A percentile compares a stretch with the other conserved stretches of the same genome.
phyloP scores from a whole-genome alignment of 2,329 filamentous ascomycete species.

The Thelonectria rubi region DNA sequence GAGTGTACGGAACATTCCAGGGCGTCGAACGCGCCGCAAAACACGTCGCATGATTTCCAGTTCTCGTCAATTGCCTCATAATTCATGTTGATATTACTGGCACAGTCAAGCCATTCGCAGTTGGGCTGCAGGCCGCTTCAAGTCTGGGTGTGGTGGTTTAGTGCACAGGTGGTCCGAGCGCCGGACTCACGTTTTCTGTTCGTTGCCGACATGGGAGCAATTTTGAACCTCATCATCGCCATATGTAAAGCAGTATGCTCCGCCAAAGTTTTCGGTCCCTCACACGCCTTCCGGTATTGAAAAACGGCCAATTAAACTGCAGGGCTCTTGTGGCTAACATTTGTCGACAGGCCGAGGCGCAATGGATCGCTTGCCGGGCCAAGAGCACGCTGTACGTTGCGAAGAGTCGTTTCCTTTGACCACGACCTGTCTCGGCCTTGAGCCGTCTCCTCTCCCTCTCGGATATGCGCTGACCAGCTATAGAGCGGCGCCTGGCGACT shows the following conservation, averaged over 20 bases:
- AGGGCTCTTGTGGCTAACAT: constrained; percentile 20
- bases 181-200: constrained; percentile 33
- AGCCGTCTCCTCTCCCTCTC: neutral
- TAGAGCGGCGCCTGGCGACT: constrained; percentile 33
- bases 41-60: too few relatives aligned
- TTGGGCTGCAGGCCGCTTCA: too few relatives aligned
- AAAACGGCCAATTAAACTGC: neutral
- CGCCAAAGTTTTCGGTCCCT: constrained; percentile 41
- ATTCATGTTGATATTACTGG: neutral
- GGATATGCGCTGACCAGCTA: constrained; percentile 4
- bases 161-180: constrained; percentile 34
- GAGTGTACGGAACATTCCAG: too few relatives aligned
- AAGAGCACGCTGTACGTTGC: constrained; percentile 42
- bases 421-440: neutral
- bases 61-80: too few relatives aligned
- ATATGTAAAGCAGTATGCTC: constrained; percentile 43
- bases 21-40: too few relatives aligned
- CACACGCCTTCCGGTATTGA: constrained; percentile 38
- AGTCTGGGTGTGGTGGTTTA: neutral
- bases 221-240: constrained; percentile 37
- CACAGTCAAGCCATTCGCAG: too few relatives aligned
- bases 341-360: constrained; percentile 30
- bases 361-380: constrained; percentile 39
- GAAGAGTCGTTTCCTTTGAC: neutral
- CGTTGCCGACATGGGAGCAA: constrained; percentile 18